phyloP scores from a whole-genome alignment of 2,329 filamentous ascomycete species.

The Decorospora gaudefroyi region DNA sequence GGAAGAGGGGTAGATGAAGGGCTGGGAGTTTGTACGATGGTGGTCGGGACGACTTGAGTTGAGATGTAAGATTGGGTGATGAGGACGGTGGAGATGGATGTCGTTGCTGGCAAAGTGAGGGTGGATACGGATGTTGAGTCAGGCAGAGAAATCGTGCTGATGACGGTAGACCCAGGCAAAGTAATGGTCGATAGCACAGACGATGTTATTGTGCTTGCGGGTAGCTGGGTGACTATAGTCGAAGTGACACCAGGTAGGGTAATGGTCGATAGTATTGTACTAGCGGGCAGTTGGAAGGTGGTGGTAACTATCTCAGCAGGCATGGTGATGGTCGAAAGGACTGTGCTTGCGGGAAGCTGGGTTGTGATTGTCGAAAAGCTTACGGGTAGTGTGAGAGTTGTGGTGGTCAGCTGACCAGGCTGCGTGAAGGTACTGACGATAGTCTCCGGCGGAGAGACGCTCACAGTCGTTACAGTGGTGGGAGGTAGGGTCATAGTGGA shows the following conservation, averaged over 20 bases:
- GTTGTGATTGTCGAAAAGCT: conserved; percentile 7
- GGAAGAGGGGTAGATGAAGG: conserved; percentile 17
- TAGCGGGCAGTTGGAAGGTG: conserved; percentile 13
- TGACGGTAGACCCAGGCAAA: conserved; percentile 11
- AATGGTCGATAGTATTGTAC: conserved; percentile 11
- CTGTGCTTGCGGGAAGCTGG: conserved; percentile 11
- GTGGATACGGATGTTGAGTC: conserved; percentile 24
- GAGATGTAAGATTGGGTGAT: conserved; percentile 23
- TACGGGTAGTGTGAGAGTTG: conserved; percentile 10
- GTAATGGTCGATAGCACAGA: conserved; percentile 30
- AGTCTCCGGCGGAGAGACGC: conserved; percentile 9
- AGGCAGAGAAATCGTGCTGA: conserved; percentile 15
- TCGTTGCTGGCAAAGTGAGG: conserved; percentile 33
- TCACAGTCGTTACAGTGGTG: conserved; percentile 11
- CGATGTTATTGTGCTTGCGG: conserved; percentile 26
- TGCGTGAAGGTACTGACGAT: conserved; percentile 12
- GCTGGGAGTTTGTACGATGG: conserved; percentile 30
- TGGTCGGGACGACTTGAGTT: conserved; percentile 29
- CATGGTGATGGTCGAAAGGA: conserved; percentile 18
- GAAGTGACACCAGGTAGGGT: conserved; percentile 21
- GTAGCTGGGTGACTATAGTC: conserved; percentile 10
- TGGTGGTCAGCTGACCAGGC: conserved; percentile 11
- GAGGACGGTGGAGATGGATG: conserved; percentile 23
- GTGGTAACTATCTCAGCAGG: conserved; percentile 24
- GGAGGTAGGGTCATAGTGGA: conserved; percentile 23